Percentiles rank a stretch among this genome's conserved stretches.
These are phyloP conservation scores for Candolleomyces efflorescens DNA, from an alignment of 768 basidiomycete species.

Conservation along the genomic window DNA sequence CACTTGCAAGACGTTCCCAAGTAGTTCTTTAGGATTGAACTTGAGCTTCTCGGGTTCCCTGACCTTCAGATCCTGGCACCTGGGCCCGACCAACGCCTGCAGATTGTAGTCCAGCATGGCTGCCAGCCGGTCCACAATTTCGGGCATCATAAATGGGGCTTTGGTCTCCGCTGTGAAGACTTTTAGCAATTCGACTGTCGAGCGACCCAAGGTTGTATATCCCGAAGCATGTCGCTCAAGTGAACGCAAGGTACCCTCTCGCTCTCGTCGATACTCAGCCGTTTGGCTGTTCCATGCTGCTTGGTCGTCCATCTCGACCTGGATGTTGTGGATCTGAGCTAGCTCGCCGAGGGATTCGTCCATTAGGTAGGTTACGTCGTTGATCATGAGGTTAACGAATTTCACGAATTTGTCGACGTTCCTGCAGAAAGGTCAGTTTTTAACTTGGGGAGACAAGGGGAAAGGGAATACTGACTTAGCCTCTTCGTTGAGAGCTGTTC, in stretches of 20 bases:
- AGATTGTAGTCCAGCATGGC: slow-evolving; percentile 97
- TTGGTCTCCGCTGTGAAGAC: slow-evolving; percentile 91
- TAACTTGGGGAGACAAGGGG: not conserved
- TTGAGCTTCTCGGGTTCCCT: slow-evolving; percentile 83
- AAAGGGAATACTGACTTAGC: slow-evolving; percentile 50
- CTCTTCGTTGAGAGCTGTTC: slow-evolving; percentile 79
- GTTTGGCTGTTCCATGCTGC: slow-evolving; percentile 66
- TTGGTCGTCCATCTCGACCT: slow-evolving; percentile 78
- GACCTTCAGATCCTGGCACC: slow-evolving; percentile 81
- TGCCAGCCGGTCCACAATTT: slow-evolving; percentile 92
- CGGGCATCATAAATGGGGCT: slow-evolving; percentile 90
- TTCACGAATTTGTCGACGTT: slow-evolving; percentile 91
- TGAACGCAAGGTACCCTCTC: slow-evolving; percentile 69
- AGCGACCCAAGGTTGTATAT: slow-evolving; percentile 82
- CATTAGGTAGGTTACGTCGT: slow-evolving; percentile 97
- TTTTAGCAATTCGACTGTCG: slow-evolving; percentile 87
- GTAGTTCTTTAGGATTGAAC: slow-evolving; percentile 78
- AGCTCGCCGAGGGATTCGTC: slow-evolving; percentile 92
- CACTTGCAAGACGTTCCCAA: slow-evolving; percentile 85
- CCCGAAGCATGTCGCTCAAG: slow-evolving; percentile 82
- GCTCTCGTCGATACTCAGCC: slow-evolving; percentile 75
- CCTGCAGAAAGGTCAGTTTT: slow-evolving; percentile 32
- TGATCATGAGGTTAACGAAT: slow-evolving; percentile 97
- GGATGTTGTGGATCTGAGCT: slow-evolving; percentile 82
- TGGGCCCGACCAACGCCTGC: slow-evolving; percentile 83